phyloP scores from a whole-genome alignment of 1,284 basidiomycete species.

The Chalciporus piperatoides region DNA sequence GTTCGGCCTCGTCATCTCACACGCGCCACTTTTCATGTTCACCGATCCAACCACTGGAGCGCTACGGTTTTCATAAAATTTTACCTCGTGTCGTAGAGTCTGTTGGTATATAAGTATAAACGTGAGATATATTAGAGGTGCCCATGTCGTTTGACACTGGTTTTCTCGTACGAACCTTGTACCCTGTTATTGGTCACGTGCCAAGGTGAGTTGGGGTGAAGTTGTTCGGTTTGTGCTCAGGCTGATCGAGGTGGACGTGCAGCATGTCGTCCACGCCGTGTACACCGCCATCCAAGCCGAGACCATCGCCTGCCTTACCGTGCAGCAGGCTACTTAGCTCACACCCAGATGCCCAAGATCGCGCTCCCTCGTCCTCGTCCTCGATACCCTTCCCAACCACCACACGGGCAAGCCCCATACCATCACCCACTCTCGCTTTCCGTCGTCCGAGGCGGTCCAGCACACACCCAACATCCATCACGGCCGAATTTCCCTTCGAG shows the following conservation, averaged over 20 bases:
- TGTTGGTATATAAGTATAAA: constrained; percentile 17
- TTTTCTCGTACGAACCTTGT: background rate
- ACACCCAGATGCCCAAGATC: constrained; percentile 2
- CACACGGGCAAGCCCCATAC: constrained; percentile 5
- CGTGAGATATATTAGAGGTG: background rate
- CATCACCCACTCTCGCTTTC: background rate
- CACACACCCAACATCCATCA: constrained; percentile 10
- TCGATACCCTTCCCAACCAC: constrained; percentile 22
- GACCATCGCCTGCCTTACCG: background rate
- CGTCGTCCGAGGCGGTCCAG: constrained; percentile 11
- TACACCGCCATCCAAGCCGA: constrained; percentile 20
- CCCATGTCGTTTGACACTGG: background rate
- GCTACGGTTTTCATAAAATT: constrained; percentile 30
- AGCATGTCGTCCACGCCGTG: constrained; percentile 32
- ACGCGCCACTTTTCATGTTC: constrained; percentile 30
- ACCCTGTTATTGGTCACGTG: constrained; percentile 26
- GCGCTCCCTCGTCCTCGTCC: constrained; percentile 5
- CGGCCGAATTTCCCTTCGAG: constrained; percentile 18
- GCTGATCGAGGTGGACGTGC: constrained; percentile 21
- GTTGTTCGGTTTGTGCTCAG: background rate
- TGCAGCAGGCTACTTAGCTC: background rate
- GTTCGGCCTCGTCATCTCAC: constrained; percentile 31
- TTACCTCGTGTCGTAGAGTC: constrained; percentile 21
- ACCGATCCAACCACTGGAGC: constrained; percentile 33
- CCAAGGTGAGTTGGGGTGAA: constrained; percentile 10